Conservation (phyloP, 495 filamentous ascomycete species). For the Podospora australis region DNA sequence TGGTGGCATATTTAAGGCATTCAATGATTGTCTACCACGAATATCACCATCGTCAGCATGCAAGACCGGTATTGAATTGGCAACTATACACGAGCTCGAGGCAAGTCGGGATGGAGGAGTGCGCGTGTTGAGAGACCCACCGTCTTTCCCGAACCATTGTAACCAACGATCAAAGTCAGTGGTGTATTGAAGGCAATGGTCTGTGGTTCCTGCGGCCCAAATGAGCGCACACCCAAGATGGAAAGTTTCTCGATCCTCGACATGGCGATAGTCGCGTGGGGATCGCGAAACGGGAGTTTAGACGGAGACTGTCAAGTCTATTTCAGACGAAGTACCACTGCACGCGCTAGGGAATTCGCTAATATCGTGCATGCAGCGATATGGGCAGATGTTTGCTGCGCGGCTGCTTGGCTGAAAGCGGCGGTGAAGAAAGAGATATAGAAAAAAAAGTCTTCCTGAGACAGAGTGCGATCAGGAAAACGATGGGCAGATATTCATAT, state of each 20-base stretch:
- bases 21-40: constrained; percentile 83
- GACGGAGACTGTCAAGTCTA: neutral
- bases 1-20: constrained; percentile 97
- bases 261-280: constrained; percentile 30
- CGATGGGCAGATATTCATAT: too few relatives aligned
- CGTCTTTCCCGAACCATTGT: constrained; percentile 96
- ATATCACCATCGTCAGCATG: constrained; percentile 7
- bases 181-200: constrained; percentile 87
- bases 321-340: neutral
- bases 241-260: constrained; percentile 84
- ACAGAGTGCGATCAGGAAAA: too few relatives aligned
- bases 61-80: neutral
- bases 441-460: too few relatives aligned
- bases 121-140: constrained; percentile 24
- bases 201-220: constrained; percentile 68
- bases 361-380: neutral
- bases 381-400: too few relatives aligned
- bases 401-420: too few relatives aligned
- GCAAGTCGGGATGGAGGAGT: constrained; percentile 14
- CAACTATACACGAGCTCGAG: neutral
- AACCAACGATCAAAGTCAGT: constrained; percentile 90
- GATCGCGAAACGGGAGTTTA: neutral
- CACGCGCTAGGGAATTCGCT: neutral
- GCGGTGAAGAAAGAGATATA: too few relatives aligned
- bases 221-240: constrained; percentile 85